Evolutionary conservation across 1,284 basidiomycete species (phyloP), one percentile per base, ranked within the genome.

Genomic region (Vanrija sp.): DNA sequence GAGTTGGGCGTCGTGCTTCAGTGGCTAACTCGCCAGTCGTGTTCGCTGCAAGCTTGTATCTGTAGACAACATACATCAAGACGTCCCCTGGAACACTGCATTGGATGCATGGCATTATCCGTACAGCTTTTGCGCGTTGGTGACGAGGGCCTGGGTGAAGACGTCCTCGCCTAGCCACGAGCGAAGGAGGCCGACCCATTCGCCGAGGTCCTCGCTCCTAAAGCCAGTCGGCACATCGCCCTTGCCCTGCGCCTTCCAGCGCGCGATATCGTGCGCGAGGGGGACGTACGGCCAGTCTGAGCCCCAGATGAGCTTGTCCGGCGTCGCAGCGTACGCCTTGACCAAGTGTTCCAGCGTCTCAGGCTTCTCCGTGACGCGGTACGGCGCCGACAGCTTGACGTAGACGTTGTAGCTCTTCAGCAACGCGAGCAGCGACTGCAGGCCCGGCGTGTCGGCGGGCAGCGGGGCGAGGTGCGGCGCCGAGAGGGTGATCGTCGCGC

Each of bases 1-100:
- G 74, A 82, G 88, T 56, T n/a, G 18, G 12, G 5, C 41, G 38
- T 1, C 14, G 4, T 8, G 2, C 12, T 0, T 18, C 12, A 25
- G 24, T 4, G 15, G 25, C 37, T 53, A n/a, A 43, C 37, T 31
- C 19, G 12, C 4, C 48, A 89, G 88, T 90, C 71, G 85, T 90
- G 46, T 90, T 89, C 69, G 87, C 87, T 22, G 88, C 88, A 22
- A 89, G 88, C 71, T 68, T 90, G 81, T 90, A 90, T 78, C 89
- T 90, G 77, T 90, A 59, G 53, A 49, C 22, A 42, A 47, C 16
- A 43, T 43, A 23, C 23, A 23, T 9, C 22, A n/a, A 25, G 42
- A 20, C 3, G 22, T 24, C 19, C 25, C 31, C 2, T 31, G 31
- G 31, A 31, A 31, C 31, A 31, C 31, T 31, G 31, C 31, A 31